A percentile compares a stretch with the other conserved stretches of the same genome.
phyloP scores from a whole-genome alignment of 169 alveolate genomes.

The Plasmodium knowlesi region DNA sequence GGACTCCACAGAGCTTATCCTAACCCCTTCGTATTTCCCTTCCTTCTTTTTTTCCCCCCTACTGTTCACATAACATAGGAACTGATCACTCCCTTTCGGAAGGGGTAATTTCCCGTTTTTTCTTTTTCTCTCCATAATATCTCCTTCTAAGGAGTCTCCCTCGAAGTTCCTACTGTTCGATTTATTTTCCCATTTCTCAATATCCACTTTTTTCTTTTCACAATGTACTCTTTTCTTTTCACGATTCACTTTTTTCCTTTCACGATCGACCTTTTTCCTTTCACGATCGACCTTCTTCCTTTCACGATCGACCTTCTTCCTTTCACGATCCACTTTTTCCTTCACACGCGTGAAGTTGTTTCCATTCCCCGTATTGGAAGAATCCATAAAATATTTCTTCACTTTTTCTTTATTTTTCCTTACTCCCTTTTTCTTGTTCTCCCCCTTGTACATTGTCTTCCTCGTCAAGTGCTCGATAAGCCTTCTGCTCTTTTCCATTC shows the following conservation, averaged over 20 bases:
- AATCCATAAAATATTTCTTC: not conserved
- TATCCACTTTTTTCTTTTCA: slow-evolving; percentile 3
- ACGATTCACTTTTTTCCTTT: not conserved
- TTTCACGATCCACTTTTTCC: slow-evolving; percentile 7
- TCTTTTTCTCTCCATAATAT: not conserved
- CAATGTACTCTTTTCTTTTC: too few relatives aligned
- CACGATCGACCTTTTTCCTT: too few relatives aligned
- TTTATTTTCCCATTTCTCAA: slow-evolving; percentile 1
- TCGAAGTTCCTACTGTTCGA: not conserved
- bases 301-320: slow-evolving; percentile 3
- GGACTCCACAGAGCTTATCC: not conserved
- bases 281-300: not conserved
- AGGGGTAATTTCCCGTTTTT: not conserved
- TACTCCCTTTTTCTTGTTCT: not conserved
- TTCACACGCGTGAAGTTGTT: not conserved
- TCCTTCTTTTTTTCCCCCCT: not conserved
- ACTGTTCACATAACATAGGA: not conserved
- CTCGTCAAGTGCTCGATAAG: not conserved
- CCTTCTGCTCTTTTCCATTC: not conserved
- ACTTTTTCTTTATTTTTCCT: not conserved
- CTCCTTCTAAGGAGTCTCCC: not conserved
- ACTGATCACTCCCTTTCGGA: not conserved
- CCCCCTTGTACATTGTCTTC: not conserved
- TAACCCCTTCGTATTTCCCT: not conserved
- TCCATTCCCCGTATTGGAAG: not conserved